Base-by-base conservation (phyloP, 306 rosid species). In the Datisca glomerata region DNA sequence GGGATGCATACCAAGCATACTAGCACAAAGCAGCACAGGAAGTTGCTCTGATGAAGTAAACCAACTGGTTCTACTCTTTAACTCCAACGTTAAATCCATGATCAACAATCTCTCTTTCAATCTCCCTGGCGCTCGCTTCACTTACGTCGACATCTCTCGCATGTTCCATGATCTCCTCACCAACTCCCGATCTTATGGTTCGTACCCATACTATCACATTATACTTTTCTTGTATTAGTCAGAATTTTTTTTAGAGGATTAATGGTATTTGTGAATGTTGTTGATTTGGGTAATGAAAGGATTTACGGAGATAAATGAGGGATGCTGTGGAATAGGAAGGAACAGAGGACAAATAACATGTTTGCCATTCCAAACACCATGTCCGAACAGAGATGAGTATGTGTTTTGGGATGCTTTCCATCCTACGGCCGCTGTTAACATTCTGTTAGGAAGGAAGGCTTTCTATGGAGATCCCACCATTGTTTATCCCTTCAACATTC, bases 401-500 rank as follows among this genome's bases (percentile, higher is more conserved):
- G 66, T 83, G 19, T 87, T 83, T 50, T 83, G 94, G 94, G 97
- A 87, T 64, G 97, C 97, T 33, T 87, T 79, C 42, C 97, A 83
- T 61, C 94, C 97, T 36, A 87, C 95, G 0, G 74, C 62, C 55
- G 94, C 94, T 33, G 89, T 70, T 18, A 83, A 83, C 69, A 32
- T 76, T 57, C 55, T 83, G 7, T 56, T 80, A 66, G 97, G 66
- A 29, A 67, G 45, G 41, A 72, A 48, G 53, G 97, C 91, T 48
- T 79, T 89, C 58, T 63, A 18, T 51, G 93, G 93, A 3, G 72
- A 70, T 57, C 29, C 21, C 0, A 65, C 50, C 49, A 13, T 52
- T 47, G 67, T 72, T 56, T 76, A 58, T 59, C 94, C 97, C 29
- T 50, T 72, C 4, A 87, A 71, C 64, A 60, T 79, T 19, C 47